Evolutionary conservation across 768 basidiomycete species (phyloP), one percentile per base, ranked within the genome.

Genomic region (Termitomyces titanicus): DNA sequence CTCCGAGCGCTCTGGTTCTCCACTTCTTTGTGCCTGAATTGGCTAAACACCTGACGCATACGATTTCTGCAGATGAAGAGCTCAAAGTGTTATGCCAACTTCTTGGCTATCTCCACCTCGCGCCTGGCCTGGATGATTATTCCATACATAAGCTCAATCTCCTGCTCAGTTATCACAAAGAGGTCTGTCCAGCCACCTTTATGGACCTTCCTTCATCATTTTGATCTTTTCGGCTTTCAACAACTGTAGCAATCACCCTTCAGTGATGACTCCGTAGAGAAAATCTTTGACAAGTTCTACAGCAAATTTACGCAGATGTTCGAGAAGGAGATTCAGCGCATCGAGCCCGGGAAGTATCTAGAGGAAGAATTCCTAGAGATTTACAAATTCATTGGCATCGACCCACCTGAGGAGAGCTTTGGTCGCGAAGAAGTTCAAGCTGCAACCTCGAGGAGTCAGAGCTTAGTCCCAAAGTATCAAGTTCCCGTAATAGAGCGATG

Each of bases 11-110:
- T 74, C 78, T 49, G 74, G 82, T 81, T 51, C 42, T 66, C 48
- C 12, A 49, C 12, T 2, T 42, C 15, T 57, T 40, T 33, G 33
- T 18, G 8, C 24, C 18, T 52, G 39, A 46, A 43, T 24, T 31
- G 2, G 4, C 8, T 45, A 34, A 48, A 40, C 18, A 11, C 2
- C 25, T 52, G n/a, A 33, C 33, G 33, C 33, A 35, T 31, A 57
- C 24, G 20, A 15, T n/a, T 2, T 37, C 25, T 43, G 8, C 59
- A 88, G 86, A 76, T 55, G 83, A 84, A 3, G 78, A 82, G 56
- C 78, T 83, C 60, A 89, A 88, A 62, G 72, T 77, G 1, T 65
- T 90, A 8, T 84, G 82, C 54, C 85, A 86, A 44, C 74, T 85
- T 24, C 72, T 92, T 17, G 74, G 73, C 13, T 84, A 89, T 58